These are phyloP conservation scores for Sechiopsis laciniata DNA, from an alignment of 306 rosid species.

Conservation along the genomic window DNA sequence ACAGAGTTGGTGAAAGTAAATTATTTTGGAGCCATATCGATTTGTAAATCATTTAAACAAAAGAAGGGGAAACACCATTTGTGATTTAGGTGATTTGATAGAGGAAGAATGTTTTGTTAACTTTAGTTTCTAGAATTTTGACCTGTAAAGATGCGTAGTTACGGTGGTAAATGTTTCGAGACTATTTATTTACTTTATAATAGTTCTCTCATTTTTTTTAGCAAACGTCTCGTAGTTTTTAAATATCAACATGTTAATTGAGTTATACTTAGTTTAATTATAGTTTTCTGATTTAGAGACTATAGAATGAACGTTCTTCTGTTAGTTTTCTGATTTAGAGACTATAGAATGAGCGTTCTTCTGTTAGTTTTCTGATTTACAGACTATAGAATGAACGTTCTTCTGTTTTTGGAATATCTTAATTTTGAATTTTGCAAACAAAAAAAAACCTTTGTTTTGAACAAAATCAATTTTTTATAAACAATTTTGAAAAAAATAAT, in stretches of 20 bases:
- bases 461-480: too few species aligned
- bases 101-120: neutral
- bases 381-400: neutral
- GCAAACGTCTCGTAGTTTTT: too few species aligned
- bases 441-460: too few species aligned
- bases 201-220: neutral
- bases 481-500: too few species aligned
- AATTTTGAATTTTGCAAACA: too few species aligned
- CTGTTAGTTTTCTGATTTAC: neutral
- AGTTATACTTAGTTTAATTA: too few species aligned
- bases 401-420: neutral
- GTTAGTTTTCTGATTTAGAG: too few species aligned
- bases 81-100: neutral
- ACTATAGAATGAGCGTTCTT: neutral
- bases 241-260: too few species aligned
- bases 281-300: neutral
- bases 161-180: neutral
- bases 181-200: neutral
- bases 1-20: neutral
- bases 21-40: neutral
- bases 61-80: slow-evolving; percentile 4
- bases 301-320: neutral
- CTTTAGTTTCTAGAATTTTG: neutral
- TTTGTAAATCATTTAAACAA: neutral
- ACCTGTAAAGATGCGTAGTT: neutral